A percentile compares a stretch with the other conserved stretches of the same genome.
Evolutionary conservation across 352 stramenopile species (phyloP).

Genomic region (Phytophthora ohioensis): DNA sequence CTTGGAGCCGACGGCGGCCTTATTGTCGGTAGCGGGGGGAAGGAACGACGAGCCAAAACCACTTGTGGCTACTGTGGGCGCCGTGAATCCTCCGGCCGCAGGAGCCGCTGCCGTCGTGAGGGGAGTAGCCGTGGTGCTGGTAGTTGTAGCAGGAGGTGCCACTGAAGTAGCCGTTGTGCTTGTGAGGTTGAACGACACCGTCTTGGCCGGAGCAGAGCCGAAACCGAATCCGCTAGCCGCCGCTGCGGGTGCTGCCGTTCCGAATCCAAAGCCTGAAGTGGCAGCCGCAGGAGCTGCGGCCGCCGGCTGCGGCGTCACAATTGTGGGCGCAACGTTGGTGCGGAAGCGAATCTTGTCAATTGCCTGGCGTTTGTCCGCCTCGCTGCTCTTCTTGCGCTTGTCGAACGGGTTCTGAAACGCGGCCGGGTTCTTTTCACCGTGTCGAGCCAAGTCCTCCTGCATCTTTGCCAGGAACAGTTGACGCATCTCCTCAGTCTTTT

Average conservation of each 20-base stretch:
- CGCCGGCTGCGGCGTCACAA: conserved; percentile 46
- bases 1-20: conserved; percentile 40
- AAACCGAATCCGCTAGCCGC: conserved; percentile 54
- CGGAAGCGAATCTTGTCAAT: conserved; percentile 87
- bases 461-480: conserved; percentile 75
- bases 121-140: conserved; percentile 33
- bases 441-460: conserved; percentile 63
- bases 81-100: conserved; percentile 41
- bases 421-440: conserved; percentile 66
- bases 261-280: conserved; percentile 56
- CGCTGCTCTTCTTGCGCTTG: conserved; percentile 79
- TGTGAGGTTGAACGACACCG: conserved; percentile 68
- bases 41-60: conserved; percentile 72
- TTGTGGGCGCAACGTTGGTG: conserved; percentile 75
- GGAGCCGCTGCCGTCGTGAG: conserved; percentile 18
- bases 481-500: conserved; percentile 77
- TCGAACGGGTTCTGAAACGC: conserved; percentile 81
- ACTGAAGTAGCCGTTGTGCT: conserved; percentile 39
- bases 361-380: conserved; percentile 59
- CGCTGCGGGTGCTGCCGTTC: conserved; percentile 30
- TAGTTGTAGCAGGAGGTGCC: conserved; percentile 30
- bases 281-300: conserved; percentile 28
- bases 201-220: conserved; percentile 57
- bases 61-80: conserved; percentile 41
- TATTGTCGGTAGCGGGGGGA: conserved; percentile 31